Evolutionary conservation across 2,329 filamentous ascomycete genomes (phyloP).

Genomic region (Hymenoscyphus albidus): DNA sequence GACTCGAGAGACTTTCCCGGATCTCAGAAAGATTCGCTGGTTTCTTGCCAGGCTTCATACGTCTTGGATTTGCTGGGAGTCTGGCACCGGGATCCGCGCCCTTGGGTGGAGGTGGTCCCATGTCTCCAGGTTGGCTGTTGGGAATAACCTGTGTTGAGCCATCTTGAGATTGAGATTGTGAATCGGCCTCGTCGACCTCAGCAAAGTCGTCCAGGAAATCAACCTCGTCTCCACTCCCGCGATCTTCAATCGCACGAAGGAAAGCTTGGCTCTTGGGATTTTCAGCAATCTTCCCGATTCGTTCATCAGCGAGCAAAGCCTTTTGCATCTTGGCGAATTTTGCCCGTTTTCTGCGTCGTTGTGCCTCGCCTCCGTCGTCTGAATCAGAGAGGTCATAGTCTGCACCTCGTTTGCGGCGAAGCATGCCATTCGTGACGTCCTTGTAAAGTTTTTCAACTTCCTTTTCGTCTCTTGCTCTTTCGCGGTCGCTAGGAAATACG

Average conservation of each 20-base stretch:
- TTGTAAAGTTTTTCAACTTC: slow-evolving; percentile 87
- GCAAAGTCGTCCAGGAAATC: slow-evolving; percentile 63
- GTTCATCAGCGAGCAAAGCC: slow-evolving; percentile 81
- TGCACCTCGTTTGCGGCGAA: slow-evolving; percentile 76
- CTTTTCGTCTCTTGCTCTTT: slow-evolving; percentile 77
- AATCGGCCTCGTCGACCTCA: slow-evolving; percentile 38
- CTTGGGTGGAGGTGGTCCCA: slow-evolving; percentile 39
- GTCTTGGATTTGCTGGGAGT: slow-evolving; percentile 57
- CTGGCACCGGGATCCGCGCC: slow-evolving; percentile 45
- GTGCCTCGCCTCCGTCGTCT: slow-evolving; percentile 78
- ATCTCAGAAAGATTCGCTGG: slow-evolving; percentile 77
- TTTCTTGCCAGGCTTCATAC: slow-evolving; percentile 58
- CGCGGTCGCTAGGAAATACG: slow-evolving; percentile 58
- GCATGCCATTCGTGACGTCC: slow-evolving; percentile 83
- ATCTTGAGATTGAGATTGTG: slow-evolving; percentile 39
- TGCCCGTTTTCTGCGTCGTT: slow-evolving; percentile 74
- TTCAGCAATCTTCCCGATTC: slow-evolving; percentile 83
- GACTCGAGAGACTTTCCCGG: slow-evolving; percentile 74
- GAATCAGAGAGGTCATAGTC: slow-evolving; percentile 86
- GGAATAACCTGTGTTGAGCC: slow-evolving; percentile 38
- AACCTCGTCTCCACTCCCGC: slow-evolving; percentile 69
- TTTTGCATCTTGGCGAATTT: slow-evolving; percentile 92
- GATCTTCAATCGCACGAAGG: slow-evolving; percentile 82
- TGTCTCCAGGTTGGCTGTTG: slow-evolving; percentile 47
- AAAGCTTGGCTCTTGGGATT: slow-evolving; percentile 90